Conservation (phyloP, 192 early-diverging fungal genomes). For the Chytriomyces sp. region DNA sequence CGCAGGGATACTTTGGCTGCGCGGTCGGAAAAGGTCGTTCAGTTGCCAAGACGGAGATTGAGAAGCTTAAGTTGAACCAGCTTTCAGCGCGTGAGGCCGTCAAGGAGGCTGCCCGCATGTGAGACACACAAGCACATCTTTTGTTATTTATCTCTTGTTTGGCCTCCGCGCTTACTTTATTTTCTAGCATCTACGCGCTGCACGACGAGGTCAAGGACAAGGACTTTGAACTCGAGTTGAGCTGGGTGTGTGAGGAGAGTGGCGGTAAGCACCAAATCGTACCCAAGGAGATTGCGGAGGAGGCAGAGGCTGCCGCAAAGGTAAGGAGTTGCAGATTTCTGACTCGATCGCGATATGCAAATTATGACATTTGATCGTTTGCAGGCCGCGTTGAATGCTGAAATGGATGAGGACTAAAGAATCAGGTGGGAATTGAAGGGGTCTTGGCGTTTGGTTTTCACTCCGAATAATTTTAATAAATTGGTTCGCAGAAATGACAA, state of each 20-base stretch:
- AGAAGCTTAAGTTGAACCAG: constrained; percentile 87
- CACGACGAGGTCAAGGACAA: constrained; percentile 99
- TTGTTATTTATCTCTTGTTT: constrained; percentile 1
- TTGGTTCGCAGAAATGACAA: too few relatives aligned
- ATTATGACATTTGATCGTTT: neutral
- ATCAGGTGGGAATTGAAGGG: neutral
- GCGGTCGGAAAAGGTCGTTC: constrained; percentile 96
- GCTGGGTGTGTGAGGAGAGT: constrained; percentile 90
- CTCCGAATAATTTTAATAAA: too few relatives aligned
- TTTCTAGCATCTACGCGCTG: constrained; percentile 81
- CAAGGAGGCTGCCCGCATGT: constrained; percentile 93
- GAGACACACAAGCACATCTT: constrained; percentile 41
- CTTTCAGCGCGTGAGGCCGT: constrained; percentile 84
- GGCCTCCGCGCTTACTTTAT: neutral
- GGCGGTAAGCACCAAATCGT: constrained; percentile 80
- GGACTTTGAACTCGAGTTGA: constrained; percentile 97
- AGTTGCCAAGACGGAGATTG: constrained; percentile 98
- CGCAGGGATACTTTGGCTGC: constrained; percentile 89
- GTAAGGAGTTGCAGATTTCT: constrained; percentile 39
- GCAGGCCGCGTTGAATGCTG: constrained; percentile 50
- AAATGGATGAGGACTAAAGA: constrained; percentile 55
- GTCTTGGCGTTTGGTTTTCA: too few relatives aligned
- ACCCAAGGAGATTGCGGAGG: constrained; percentile 80
- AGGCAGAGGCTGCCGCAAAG: constrained; percentile 83
- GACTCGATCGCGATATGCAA: neutral